phyloP scores from a whole-genome alignment of 1,284 basidiomycete genomes.

The Trametes polyzona region DNA sequence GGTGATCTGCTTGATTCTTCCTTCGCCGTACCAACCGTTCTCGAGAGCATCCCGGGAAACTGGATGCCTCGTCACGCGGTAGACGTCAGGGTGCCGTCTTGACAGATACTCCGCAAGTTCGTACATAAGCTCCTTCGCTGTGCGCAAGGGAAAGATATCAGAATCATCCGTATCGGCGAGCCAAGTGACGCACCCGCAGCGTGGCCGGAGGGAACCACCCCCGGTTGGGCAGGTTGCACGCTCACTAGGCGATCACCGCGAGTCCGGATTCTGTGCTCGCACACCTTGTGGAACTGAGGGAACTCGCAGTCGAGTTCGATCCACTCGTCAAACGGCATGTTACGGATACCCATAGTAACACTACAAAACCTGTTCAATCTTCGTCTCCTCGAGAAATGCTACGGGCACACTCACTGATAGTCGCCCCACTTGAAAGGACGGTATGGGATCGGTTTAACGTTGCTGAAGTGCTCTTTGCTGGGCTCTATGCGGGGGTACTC shows the following conservation, averaged over 20 bases:
- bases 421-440: constrained; percentile 66
- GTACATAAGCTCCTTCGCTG: constrained; percentile 66
- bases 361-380: constrained; percentile 36
- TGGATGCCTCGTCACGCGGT: constrained; percentile 50
- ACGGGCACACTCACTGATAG: constrained; percentile 54
- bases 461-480: constrained; percentile 41
- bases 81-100: constrained; percentile 64
- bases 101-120: constrained; percentile 69
- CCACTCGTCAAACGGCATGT: constrained; percentile 71
- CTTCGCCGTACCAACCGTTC: constrained; percentile 55
- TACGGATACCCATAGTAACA: constrained; percentile 73
- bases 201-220: constrained; percentile 52
- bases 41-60: constrained; percentile 24
- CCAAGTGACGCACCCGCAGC: constrained; percentile 49
- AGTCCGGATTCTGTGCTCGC: constrained; percentile 53
- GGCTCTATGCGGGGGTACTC: constrained; percentile 55
- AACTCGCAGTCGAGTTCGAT: constrained; percentile 69
- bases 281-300: constrained; percentile 55
- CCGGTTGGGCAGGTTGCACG: constrained; percentile 41
- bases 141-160: constrained; percentile 3
- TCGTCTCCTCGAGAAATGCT: no score
- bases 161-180: background rate
- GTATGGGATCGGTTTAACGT: constrained; percentile 61
- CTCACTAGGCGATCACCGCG: constrained; percentile 52
- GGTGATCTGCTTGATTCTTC: constrained; percentile 56